Percentiles rank a stretch among this genome's conserved stretches.
Conservation (phyloP, 352 stramenopile species). For the Globisporangium rhizosaccharum region DNA sequence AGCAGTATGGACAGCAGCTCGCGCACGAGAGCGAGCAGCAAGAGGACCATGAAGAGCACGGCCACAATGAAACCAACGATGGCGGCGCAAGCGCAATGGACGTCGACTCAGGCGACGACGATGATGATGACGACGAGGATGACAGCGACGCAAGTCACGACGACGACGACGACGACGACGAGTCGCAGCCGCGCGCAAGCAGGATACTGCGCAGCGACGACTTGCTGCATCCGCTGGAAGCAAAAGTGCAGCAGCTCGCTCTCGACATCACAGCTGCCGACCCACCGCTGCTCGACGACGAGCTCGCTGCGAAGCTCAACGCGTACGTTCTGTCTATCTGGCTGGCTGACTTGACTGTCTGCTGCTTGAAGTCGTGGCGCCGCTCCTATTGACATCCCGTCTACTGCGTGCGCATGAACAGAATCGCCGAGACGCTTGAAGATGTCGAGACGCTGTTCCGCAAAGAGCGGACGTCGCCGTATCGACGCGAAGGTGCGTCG, state of each 20-base stretch:
- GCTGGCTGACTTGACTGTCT: background rate
- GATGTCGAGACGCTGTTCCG: constrained; percentile 73
- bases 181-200: constrained; percentile 17
- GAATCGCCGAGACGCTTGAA: constrained; percentile 73
- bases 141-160: constrained; percentile 4
- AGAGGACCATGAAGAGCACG: background rate
- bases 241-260: constrained; percentile 51
- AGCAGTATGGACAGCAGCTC: too few relatives aligned
- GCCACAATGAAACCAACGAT: background rate
- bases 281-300: constrained; percentile 46
- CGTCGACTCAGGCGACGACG: constrained; percentile 4
- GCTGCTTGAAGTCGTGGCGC: constrained; percentile 3
- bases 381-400: background rate
- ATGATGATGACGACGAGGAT: constrained; percentile 5
- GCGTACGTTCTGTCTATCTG: constrained; percentile 30
- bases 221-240: constrained; percentile 51
- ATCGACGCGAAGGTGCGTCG: constrained; percentile 64
- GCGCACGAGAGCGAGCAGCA: background rate
- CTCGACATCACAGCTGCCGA: constrained; percentile 53
- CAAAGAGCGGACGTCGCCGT: constrained; percentile 65
- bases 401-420: constrained; percentile 11
- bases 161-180: constrained; percentile 10
- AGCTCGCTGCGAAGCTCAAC: constrained; percentile 69
- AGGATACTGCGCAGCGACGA: constrained; percentile 31
- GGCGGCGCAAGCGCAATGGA: background rate